Base-by-base conservation (phyloP, 805 yeast genomes). In the Candida sithepensis region DNA sequence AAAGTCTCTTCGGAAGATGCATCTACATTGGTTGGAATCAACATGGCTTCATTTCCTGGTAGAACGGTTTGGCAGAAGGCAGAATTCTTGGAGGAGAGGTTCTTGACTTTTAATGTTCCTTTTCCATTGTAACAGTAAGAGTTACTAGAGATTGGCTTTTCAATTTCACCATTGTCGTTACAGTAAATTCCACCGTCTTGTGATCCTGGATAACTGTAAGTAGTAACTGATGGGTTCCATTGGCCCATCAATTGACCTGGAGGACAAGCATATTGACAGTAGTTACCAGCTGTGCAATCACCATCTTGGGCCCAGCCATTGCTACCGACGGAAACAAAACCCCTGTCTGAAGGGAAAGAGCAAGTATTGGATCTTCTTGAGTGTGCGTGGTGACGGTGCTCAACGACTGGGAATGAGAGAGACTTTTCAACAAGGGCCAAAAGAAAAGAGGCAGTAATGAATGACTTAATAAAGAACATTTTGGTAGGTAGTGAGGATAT, bases 11-110 rank as follows among this genome's bases (percentile, higher is more conserved):
- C 51, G 8, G 69, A 58, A 9, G 79, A 76, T 13, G 73, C 67
- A n/a, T 69, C 74, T 48, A 84, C 81, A 45, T 74, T 64, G 20
- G 95, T 88, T 50, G 97, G 97, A 55, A 90, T 88, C 64, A 88
- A 73, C 96, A 89, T 89, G 57, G 89, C 96, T 71, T 89, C 96
- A 66, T 88, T 87, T 56, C 97, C 97, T 21, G 97, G 97, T 48
- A 90, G 74, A 6, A 90, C 96, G 8, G 96, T 89, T 70, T 90
- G 96, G 66, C 97, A 89, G 67, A 89, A 81, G 7, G 96, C 91
- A 54, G 88, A 90, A 49, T 77, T 71, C 4, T 69, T 50, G 38
- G 73, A 73, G 16, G 85, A 82, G 10, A 64, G 57, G 71, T 88
- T 88, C 47, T 72, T 59, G 21, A 66, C 70, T 28, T 65, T 57